A percentile compares a stretch with the other conserved stretches of the same genome.
phyloP scores from a whole-genome alignment of 78 protist species.

The Dictyostelium brefeldianum region DNA sequence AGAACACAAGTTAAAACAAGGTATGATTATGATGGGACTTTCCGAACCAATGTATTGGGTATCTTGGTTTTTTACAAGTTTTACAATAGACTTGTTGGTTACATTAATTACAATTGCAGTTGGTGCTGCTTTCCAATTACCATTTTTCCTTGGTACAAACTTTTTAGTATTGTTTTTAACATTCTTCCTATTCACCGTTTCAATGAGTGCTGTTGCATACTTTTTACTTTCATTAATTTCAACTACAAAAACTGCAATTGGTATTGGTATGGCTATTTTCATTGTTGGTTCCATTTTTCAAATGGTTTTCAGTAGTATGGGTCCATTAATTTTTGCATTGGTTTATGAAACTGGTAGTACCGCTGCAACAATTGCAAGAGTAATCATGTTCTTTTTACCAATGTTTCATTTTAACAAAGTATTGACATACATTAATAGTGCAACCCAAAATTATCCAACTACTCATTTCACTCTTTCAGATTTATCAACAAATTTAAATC shows the following conservation, averaged over 20 bases:
- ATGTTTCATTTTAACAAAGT: slow-evolving; percentile 68
- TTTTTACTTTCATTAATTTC: slow-evolving; percentile 43
- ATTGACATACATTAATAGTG: slow-evolving; percentile 20
- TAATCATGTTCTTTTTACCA: slow-evolving; percentile 29
- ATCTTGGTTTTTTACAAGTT: slow-evolving; percentile 58
- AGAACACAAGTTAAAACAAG: slow-evolving; percentile 48
- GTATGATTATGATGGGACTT: slow-evolving; percentile 84
- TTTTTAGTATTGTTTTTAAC: slow-evolving; percentile 47
- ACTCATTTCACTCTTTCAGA: slow-evolving; percentile 16
- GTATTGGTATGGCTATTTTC: slow-evolving; percentile 75
- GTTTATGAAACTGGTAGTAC: slow-evolving; percentile 30
- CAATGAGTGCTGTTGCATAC: slow-evolving; percentile 65
- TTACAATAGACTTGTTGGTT: slow-evolving; percentile 11
- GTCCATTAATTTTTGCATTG: slow-evolving; percentile 33
- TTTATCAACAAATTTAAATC: not conserved
- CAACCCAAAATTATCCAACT: not conserved
- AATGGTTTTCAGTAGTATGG: slow-evolving; percentile 46
- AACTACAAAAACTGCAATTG: slow-evolving; percentile 74
- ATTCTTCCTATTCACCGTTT: slow-evolving; percentile 29
- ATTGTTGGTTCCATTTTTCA: slow-evolving; percentile 69
- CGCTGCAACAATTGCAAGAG: slow-evolving; percentile 14
- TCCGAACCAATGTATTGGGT: slow-evolving; percentile 66
- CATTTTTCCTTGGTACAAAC: slow-evolving; percentile 60
- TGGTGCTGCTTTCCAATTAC: slow-evolving; percentile 58
- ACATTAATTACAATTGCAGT: slow-evolving; percentile 48